Evolutionary conservation across 2,329 filamentous ascomycete genomes (phyloP).

Genomic region (Trichoderma breve): DNA sequence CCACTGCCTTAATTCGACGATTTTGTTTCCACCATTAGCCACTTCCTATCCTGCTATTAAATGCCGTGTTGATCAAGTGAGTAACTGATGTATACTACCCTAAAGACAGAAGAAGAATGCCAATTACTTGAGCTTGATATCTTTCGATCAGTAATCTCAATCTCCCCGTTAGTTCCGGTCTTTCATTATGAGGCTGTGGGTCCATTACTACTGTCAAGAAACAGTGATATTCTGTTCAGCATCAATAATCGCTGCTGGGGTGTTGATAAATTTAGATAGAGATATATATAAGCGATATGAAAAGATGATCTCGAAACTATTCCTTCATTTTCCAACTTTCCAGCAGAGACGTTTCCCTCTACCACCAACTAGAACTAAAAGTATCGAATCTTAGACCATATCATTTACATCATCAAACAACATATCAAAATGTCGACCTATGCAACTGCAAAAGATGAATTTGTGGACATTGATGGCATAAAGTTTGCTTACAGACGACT

Average conservation of each 20-base stretch:
- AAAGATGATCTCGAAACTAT: background rate
- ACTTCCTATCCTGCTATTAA: background rate
- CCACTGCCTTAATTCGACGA: background rate
- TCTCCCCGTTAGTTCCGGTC: background rate
- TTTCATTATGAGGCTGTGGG: background rate
- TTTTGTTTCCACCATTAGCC: background rate
- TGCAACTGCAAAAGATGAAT: background rate
- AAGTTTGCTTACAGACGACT: background rate
- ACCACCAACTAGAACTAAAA: background rate
- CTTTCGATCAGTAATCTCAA: background rate
- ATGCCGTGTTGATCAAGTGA: background rate
- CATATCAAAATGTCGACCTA: background rate
- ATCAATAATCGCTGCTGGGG: background rate
- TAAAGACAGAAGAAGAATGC: background rate
- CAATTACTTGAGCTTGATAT: background rate
- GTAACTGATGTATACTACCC: background rate
- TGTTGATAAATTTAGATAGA: background rate
- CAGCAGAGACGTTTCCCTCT: background rate
- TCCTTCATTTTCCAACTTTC: background rate
- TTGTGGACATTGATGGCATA: background rate
- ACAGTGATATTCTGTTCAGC: background rate
- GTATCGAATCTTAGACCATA: background rate
- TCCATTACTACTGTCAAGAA: background rate
- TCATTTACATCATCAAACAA: background rate
- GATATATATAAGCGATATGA: background rate